Evolutionary conservation across 2,329 filamentous ascomycete species (phyloP), one percentile per base, ranked within the genome.

Genomic region (Biscogniauxia marginata): DNA sequence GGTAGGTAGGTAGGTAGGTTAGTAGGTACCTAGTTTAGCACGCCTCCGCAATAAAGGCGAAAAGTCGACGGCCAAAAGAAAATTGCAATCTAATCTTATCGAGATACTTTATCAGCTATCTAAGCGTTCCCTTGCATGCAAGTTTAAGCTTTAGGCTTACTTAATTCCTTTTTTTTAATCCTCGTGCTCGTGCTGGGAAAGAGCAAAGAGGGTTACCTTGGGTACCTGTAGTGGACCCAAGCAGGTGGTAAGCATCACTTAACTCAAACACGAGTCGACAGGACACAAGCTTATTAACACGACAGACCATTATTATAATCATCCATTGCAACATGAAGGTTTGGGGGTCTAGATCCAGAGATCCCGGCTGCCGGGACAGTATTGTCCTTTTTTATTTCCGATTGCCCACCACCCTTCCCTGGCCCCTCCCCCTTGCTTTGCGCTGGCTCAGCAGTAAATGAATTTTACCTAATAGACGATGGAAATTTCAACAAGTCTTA

Each of bases 11-110:
- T n/a, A n/a, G 30, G n/a, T 39, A 39, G 30, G 30, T n/a, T 39
- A 16, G n/a, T n/a, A n/a, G 30, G 13, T 39, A n/a, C 13, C 13
- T 16, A n/a, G 30, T 39, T 39, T 39, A 39, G 30, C 46, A n/a
- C n/a, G 9, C 18, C 44, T 46, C 18, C 18, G 8, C 19, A 13
- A 20, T 18, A 23, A 25, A 49, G 34, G 16, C 16, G 21, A 3
- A 34, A 30, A 46, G 52, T 43, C 19, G 50, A n/a, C 30, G 30
- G 30, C 30, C 3, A 39, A 39, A 39, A n/a, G 11, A 39, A 39
- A 39, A 39, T 30, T 30, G 25, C 13, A 47, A 54, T 54, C 52
- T 43, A n/a, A 39, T 39, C 30, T 39, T 39, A 39, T 39, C 30
- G n/a, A 39, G 30, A 39, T 39, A 39, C 13, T 16, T 39, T 39